These are phyloP conservation scores for Hordeum marinum DNA, from an alignment of 176 grass and related monocot species.

Conservation along the genomic window DNA sequence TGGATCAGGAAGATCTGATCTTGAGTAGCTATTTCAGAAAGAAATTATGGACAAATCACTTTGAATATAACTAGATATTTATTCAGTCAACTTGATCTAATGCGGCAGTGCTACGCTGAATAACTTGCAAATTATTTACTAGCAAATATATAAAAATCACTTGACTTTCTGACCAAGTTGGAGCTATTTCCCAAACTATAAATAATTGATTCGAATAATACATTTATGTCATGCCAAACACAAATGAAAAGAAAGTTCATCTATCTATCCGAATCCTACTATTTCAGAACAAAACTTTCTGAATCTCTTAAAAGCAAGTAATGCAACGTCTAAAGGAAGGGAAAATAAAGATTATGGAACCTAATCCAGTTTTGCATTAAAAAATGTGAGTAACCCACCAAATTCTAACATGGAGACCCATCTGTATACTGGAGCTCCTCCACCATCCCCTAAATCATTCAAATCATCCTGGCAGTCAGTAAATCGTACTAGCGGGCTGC, in stretches of 20 bases:
- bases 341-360: not conserved
- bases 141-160: constrained; percentile 12
- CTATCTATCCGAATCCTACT: not conserved
- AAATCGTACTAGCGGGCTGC: constrained; percentile 45
- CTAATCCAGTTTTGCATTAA: not conserved
- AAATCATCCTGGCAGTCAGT: constrained; percentile 47
- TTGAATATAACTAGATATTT: not conserved
- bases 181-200: not conserved
- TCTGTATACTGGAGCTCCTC: constrained; percentile 60
- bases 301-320: not conserved
- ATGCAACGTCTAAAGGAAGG: not conserved
- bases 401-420: constrained; percentile 64
- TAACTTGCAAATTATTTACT: not conserved
- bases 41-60: not conserved
- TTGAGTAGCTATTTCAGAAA: not conserved
- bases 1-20: not conserved
- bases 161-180: not conserved
- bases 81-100: constrained; percentile 7
- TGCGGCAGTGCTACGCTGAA: not conserved
- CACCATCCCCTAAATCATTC: constrained; percentile 77
- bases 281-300: not conserved
- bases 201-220: not conserved
- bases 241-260: not conserved
- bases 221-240: not conserved
- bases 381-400: constrained; percentile 28